A percentile compares a stretch with the other conserved stretches of the same genome.
Evolutionary conservation across 352 stramenopile species (phyloP).

Genomic region (Globisporangium spiculum): DNA sequence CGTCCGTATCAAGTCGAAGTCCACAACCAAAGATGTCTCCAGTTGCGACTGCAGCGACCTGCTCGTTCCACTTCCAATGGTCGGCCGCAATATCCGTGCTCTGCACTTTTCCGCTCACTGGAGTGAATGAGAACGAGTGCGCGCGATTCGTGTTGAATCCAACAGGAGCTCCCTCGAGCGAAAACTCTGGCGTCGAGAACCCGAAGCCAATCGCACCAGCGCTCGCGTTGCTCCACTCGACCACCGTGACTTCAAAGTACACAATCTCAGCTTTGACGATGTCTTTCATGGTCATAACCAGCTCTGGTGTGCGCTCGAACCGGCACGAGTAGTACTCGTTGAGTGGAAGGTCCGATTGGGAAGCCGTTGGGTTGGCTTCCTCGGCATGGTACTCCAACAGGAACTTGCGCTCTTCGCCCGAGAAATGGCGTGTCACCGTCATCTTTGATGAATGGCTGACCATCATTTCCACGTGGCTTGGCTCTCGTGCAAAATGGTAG

Average conservation of each 20-base stretch:
- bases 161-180: slow-evolving; percentile 62
- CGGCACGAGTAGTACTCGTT: slow-evolving; percentile 64
- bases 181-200: slow-evolving; percentile 64
- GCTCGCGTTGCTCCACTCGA: slow-evolving; percentile 45
- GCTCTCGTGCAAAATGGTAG: slow-evolving; percentile 66
- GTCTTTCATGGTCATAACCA: slow-evolving; percentile 70
- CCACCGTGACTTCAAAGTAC: slow-evolving; percentile 79
- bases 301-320: slow-evolving; percentile 74
- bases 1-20: slow-evolving; percentile 72
- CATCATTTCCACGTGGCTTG: slow-evolving; percentile 62
- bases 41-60: slow-evolving; percentile 30
- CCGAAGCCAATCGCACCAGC: slow-evolving; percentile 48
- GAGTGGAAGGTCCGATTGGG: slow-evolving; percentile 11
- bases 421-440: slow-evolving; percentile 65
- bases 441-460: slow-evolving; percentile 83
- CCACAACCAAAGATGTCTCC: slow-evolving; percentile 81
- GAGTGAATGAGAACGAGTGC: slow-evolving; percentile 68
- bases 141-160: slow-evolving; percentile 37
- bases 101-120: slow-evolving; percentile 65
- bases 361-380: slow-evolving; percentile 27
- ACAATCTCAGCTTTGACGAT: slow-evolving; percentile 71
- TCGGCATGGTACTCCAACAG: slow-evolving; percentile 61
- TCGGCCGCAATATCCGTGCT: slow-evolving; percentile 52
- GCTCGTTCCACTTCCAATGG: slow-evolving; percentile 73
- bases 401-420: slow-evolving; percentile 76